Percentiles rank a stretch among this genome's conserved stretches.
Conservation (phyloP, 2,329 filamentous ascomycete genomes). For the Claviceps purpurea region DNA sequence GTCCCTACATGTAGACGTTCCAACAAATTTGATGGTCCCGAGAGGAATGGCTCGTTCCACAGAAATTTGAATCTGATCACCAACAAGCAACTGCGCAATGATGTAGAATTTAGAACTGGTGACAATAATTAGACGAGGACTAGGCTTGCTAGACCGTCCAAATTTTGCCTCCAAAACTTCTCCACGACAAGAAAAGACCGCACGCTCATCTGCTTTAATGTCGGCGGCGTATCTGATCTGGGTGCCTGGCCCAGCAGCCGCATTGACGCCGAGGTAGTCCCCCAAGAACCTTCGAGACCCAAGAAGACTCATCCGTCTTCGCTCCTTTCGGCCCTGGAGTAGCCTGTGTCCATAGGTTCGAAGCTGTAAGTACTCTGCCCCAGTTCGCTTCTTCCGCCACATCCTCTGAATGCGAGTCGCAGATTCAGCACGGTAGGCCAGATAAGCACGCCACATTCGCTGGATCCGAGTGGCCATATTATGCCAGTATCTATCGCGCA, state of each 20-base stretch:
- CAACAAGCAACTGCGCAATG: slow-evolving; percentile 69
- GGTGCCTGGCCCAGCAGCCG: slow-evolving; percentile 64
- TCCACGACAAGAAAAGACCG: slow-evolving; percentile 80
- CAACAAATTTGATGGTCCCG: slow-evolving; percentile 78
- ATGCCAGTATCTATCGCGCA: slow-evolving; percentile 97
- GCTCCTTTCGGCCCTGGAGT: slow-evolving; percentile 76
- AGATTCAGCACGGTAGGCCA: slow-evolving; percentile 83
- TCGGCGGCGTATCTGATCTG: slow-evolving; percentile 64
- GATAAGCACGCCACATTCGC: slow-evolving; percentile 90
- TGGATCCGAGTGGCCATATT: slow-evolving; percentile 99
- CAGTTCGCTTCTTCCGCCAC: slow-evolving; percentile 87
- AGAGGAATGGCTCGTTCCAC: slow-evolving; percentile 73
- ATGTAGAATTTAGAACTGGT: slow-evolving; percentile 83
- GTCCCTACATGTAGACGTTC: slow-evolving; percentile 68
- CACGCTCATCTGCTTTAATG: slow-evolving; percentile 57
- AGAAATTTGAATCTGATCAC: slow-evolving; percentile 67
- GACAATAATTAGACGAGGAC: slow-evolving; percentile 71
- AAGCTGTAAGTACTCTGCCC: slow-evolving; percentile 76
- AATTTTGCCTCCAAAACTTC: slow-evolving; percentile 90
- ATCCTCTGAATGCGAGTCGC: slow-evolving; percentile 89
- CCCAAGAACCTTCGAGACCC: slow-evolving; percentile 87
- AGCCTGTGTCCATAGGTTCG: slow-evolving; percentile 78
- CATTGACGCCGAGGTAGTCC: slow-evolving; percentile 85
- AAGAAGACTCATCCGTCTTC: slow-evolving; percentile 77
- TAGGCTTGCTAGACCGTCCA: slow-evolving; percentile 87